Evolutionary conservation across 371 early-diverging fungal species (phyloP).

Genomic region (Caulochytrium protostelioides): DNA sequence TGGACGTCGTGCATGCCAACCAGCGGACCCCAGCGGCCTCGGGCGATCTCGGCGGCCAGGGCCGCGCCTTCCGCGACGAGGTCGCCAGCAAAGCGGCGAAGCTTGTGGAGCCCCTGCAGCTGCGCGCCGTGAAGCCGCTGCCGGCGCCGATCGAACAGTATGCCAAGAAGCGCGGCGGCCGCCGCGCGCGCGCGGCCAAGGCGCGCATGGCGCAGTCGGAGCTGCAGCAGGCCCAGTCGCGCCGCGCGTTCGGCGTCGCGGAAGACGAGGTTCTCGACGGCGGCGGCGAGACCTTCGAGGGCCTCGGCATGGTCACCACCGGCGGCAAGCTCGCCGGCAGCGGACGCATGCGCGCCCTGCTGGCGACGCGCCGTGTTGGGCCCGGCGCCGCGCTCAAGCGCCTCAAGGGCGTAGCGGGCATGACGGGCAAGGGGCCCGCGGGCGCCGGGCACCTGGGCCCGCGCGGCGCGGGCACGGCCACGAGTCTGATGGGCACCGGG

Average conservation of each 20-base stretch:
- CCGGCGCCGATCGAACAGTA: conserved; percentile 80
- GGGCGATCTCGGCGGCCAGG: conserved; percentile 48
- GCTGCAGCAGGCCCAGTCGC: conserved; percentile 65
- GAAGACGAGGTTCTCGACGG: conserved; percentile 81
- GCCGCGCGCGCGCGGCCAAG: conserved; percentile 54
- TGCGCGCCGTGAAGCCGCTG: conserved; percentile 60
- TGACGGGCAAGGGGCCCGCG: too few relatives aligned
- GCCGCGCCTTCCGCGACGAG: conserved; percentile 49
- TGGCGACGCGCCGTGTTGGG: too few relatives aligned
- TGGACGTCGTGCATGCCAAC: conserved; percentile 54
- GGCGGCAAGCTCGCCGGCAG: too few relatives aligned
- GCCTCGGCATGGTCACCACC: too few relatives aligned
- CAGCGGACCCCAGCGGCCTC: too few relatives aligned
- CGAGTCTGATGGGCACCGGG: too few relatives aligned
- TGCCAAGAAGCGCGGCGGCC: conserved; percentile 71
- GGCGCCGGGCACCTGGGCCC: too few relatives aligned
- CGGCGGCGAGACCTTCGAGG: too few relatives aligned
- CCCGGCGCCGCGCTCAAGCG: too few relatives aligned
- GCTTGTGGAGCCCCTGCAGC: conserved; percentile 64
- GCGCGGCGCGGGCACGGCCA: too few relatives aligned
- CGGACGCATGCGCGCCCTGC: too few relatives aligned
- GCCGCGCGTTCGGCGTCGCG: conserved; percentile 74
- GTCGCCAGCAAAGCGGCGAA: conserved; percentile 67
- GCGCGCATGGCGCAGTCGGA: conserved; percentile 71
- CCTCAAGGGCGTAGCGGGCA: too few relatives aligned